phyloP scores from a whole-genome alignment of 257 asterid genomes.

The Cruciata laevipes region DNA sequence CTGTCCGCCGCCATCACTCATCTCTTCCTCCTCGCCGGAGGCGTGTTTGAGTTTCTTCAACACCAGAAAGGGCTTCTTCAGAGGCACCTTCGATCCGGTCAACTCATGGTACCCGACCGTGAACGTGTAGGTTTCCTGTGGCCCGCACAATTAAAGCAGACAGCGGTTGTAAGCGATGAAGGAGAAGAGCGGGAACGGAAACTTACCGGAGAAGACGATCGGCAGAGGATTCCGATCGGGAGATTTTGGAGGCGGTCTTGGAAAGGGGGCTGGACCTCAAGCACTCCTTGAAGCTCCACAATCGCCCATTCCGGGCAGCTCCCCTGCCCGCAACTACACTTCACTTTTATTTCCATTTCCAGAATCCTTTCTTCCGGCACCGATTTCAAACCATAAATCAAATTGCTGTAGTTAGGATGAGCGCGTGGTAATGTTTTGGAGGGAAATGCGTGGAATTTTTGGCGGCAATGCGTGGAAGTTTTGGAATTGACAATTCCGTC shows the following conservation, averaged over 20 bases:
- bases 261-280: constrained; percentile 68
- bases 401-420: neutral
- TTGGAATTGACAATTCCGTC: neutral
- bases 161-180: neutral
- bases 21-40: constrained; percentile 27
- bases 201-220: constrained; percentile 83
- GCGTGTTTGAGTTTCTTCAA: constrained; percentile 57
- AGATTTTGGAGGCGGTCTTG: constrained; percentile 56
- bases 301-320: constrained; percentile 90
- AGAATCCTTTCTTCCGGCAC: neutral
- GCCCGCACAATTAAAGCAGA: neutral
- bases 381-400: neutral
- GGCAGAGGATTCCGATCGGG: constrained; percentile 80
- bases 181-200: neutral
- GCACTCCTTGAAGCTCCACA: constrained; percentile 79
- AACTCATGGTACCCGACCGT: constrained; percentile 90
- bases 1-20: constrained; percentile 12
- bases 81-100: constrained; percentile 57
- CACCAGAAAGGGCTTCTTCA: constrained; percentile 85
- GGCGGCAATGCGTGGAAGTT: constrained; percentile 12
- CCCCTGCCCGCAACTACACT: constrained; percentile 80
- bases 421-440: neutral
- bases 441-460: neutral
- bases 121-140: constrained; percentile 70
- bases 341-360: constrained; percentile 69